Base-by-base conservation (phyloP, 768 basidiomycete genomes). In the Fomitopsis serialis region DNA sequence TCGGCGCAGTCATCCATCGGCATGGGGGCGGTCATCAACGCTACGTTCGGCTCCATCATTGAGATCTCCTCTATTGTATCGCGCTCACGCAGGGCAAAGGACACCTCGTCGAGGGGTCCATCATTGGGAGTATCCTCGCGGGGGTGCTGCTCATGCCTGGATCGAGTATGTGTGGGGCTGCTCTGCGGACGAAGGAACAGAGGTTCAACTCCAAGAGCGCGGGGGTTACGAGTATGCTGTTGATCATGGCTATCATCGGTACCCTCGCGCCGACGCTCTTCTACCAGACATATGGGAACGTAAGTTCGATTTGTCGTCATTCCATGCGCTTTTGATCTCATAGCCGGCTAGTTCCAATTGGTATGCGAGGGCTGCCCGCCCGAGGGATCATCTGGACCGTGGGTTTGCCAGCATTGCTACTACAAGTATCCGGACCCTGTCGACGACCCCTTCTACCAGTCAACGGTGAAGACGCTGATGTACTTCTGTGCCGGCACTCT, bases 21-120 rank as follows among this genome's bases (percentile, higher is more conserved):
- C 6, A 97, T 98, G 93, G 97, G 97, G 58, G 97, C 97, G 2
- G 96, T 98, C 61, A 98, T 99, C 76, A 99, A 99, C 67, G 97
- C 97, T 1, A 93, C 93, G 1, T 99, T 99, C 63, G 97, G 97
- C 68, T 94, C 91, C n/a, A 84, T 98, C 66, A 92, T 99, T 65
- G 97, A 99, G 71, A 90, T 99, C 63, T 99, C 59, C 79, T 99
- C 1, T 99, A 99, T 65, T 72, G 73, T 29, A 92, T 98, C 60
- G 93, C 93, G 19, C 75, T 99, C 32, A 87, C 82, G n/a, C 83
- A 93, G 64, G 80, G 85, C 43, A 98, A 95, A 70, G 96, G 96
- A 0, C 84, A 85, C 63, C 80, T 99, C 13, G 97, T 98, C 1
- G 97, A 99, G 71, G 97, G 97, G 9, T 93, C 90, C 10, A 97